Evolutionary conservation across 1,284 basidiomycete genomes (phyloP).

Genomic region (Papiliotrema fonsecae): DNA sequence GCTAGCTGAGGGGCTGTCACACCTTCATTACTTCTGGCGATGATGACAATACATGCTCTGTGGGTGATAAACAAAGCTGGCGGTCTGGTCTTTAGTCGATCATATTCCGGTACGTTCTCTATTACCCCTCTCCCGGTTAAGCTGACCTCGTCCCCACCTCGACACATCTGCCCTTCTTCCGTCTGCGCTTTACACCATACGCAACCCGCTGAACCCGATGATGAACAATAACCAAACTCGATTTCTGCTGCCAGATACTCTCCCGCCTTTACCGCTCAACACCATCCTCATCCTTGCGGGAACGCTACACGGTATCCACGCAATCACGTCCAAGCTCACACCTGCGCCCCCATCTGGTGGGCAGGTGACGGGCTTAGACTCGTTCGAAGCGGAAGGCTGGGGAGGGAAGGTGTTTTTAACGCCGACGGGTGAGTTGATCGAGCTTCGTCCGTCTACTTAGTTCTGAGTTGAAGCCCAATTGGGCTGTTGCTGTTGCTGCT

Average conservation of each 20-base stretch:
- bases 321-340: slow-evolving; percentile 87
- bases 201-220: neutral
- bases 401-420: slow-evolving; percentile 61
- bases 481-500: no score
- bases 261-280: slow-evolving; percentile 85
- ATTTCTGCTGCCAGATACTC: slow-evolving; percentile 60
- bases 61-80: slow-evolving; percentile 98
- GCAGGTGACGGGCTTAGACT: slow-evolving; percentile 63
- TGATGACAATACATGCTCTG: slow-evolving; percentile 45
- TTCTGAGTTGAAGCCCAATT: no score
- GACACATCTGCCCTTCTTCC: neutral
- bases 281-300: slow-evolving; percentile 96
- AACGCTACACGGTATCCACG: slow-evolving; percentile 95
- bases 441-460: neutral
- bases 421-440: slow-evolving; percentile 69
- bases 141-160: neutral
- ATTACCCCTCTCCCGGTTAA: neutral
- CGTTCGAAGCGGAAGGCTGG: slow-evolving; percentile 82
- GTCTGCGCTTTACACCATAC: neutral
- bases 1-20: no score
- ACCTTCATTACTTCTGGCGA: no score
- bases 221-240: no score
- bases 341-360: slow-evolving; percentile 53
- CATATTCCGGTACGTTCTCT: slow-evolving; percentile 66
- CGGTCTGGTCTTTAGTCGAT: slow-evolving; percentile 88